phyloP scores from a whole-genome alignment of 306 rosid species.

The Fragaria iinumae region DNA sequence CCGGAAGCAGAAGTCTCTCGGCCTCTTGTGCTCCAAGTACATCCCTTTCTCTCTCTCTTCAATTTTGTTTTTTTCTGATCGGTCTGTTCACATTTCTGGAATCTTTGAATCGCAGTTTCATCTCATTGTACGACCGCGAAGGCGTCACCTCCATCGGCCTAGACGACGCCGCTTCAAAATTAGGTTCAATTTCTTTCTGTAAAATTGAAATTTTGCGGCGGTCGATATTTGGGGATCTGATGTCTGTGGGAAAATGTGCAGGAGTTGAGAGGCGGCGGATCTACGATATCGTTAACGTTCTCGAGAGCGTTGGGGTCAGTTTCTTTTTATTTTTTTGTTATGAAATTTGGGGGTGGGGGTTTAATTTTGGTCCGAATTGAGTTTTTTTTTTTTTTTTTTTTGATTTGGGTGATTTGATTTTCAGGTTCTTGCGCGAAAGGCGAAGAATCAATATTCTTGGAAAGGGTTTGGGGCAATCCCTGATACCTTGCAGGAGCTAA shows the following conservation, averaged over 20 bases:
- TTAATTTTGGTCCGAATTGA: neutral
- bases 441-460: slow-evolving; percentile 89
- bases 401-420: neutral
- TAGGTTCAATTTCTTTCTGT: slow-evolving; percentile 46
- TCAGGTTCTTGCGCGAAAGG: slow-evolving; percentile 77
- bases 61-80: neutral
- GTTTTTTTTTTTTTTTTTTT: too few species aligned
- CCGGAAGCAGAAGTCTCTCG: slow-evolving; percentile 54
- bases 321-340: neutral
- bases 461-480: slow-evolving; percentile 81
- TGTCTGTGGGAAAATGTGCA: slow-evolving; percentile 15
- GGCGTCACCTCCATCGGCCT: slow-evolving; percentile 63
- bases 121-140: slow-evolving; percentile 72
- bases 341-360: neutral
- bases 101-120: slow-evolving; percentile 39
- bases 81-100: neutral
- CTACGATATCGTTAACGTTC: slow-evolving; percentile 85
- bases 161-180: slow-evolving; percentile 80
- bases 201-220: neutral
- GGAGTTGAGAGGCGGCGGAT: slow-evolving; percentile 95
- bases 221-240: neutral
- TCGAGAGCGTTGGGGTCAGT: slow-evolving; percentile 84
- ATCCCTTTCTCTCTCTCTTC: neutral
- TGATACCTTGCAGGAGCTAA: slow-evolving; percentile 53
- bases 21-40: slow-evolving; percentile 93